These are phyloP conservation scores for Symmetrospora coprosmae DNA, from an alignment of 768 basidiomycete genomes.

Conservation along the genomic window DNA sequence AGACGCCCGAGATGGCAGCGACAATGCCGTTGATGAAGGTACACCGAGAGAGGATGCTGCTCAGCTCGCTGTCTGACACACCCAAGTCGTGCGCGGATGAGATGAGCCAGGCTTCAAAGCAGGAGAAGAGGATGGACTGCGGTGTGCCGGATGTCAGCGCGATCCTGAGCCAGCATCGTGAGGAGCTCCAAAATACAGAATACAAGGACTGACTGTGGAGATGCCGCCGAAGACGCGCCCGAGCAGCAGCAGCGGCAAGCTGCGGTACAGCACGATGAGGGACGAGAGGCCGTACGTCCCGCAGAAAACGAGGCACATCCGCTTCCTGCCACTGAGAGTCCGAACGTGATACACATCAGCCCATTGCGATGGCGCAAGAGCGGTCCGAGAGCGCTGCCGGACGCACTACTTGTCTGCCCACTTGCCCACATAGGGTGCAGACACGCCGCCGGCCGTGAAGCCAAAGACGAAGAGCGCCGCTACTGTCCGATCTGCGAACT, in stretches of 20 bases:
- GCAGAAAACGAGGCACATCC: constrained; percentile 58
- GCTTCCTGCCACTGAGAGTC: constrained; percentile 53
- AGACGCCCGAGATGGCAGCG: constrained; percentile 53
- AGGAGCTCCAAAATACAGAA: constrained; percentile 35
- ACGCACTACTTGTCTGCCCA: constrained; percentile 66
- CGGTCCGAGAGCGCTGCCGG: neutral
- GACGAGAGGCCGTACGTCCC: constrained; percentile 52
- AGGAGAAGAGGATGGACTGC: constrained; percentile 39
- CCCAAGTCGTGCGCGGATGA: constrained; percentile 47
- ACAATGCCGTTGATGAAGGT: constrained; percentile 60
- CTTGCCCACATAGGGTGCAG: constrained; percentile 56
- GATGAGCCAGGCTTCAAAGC: constrained; percentile 64
- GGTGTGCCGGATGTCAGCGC: neutral
- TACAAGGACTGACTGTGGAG: constrained; percentile 43
- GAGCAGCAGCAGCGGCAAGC: constrained; percentile 48
- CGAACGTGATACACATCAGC: too few relatives aligned
- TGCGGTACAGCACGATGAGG: constrained; percentile 47
- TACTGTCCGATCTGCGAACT: constrained; percentile 48
- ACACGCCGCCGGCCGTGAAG: constrained; percentile 54
- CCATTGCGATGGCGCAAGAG: neutral
- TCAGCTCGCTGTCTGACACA: constrained; percentile 49
- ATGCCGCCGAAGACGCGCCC: constrained; percentile 57
- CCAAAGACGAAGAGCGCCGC: constrained; percentile 65
- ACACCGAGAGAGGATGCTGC: constrained; percentile 57
- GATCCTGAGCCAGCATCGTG: neutral